phyloP scores from a whole-genome alignment of 2,329 filamentous ascomycete genomes.

The Hyphodiscus sp. region DNA sequence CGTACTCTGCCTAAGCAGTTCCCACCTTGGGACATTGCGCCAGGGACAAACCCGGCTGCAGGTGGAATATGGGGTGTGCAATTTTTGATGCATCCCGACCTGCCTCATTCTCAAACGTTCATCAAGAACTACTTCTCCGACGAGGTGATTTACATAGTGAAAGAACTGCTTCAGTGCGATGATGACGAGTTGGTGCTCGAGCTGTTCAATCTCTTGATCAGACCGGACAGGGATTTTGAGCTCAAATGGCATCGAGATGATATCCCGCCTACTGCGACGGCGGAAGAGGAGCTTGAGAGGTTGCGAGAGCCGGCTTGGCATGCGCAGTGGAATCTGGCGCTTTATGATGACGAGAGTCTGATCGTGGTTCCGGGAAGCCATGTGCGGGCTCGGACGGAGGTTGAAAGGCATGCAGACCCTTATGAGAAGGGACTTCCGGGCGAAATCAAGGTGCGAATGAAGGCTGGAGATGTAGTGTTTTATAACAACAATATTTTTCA shows the following conservation, averaged over 20 bases:
- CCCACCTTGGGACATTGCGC: conserved; percentile 66
- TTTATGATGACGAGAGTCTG: conserved; percentile 68
- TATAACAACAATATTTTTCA: conserved; percentile 89
- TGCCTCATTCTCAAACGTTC: conserved; percentile 57
- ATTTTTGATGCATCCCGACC: conserved; percentile 69
- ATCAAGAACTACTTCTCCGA: conserved; percentile 65
- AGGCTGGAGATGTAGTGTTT: conserved; percentile 74
- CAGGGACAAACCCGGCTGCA: conserved; percentile 34
- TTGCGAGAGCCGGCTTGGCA: conserved; percentile 60
- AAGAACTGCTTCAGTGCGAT: conserved; percentile 50
- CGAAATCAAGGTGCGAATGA: conserved; percentile 59
- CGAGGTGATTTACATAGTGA: conserved; percentile 55
- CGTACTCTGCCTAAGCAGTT: conserved; percentile 87
- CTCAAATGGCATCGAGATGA: conserved; percentile 85
- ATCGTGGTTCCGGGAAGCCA: conserved; percentile 76
- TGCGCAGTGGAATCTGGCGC: conserved; percentile 81
- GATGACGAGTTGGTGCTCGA: conserved; percentile 74
- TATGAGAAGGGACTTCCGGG: conserved; percentile 55
- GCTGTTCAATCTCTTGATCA: conserved; percentile 77
- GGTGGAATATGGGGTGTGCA: conserved; percentile 85
- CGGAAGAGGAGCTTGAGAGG: conserved; percentile 60
- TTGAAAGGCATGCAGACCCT: conserved; percentile 61
- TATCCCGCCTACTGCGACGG: conserved; percentile 57
- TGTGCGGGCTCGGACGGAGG: conserved; percentile 59
- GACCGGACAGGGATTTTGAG: conserved; percentile 64